Conservation (phyloP, 1,284 basidiomycete genomes). For the Irpex sp. region DNA sequence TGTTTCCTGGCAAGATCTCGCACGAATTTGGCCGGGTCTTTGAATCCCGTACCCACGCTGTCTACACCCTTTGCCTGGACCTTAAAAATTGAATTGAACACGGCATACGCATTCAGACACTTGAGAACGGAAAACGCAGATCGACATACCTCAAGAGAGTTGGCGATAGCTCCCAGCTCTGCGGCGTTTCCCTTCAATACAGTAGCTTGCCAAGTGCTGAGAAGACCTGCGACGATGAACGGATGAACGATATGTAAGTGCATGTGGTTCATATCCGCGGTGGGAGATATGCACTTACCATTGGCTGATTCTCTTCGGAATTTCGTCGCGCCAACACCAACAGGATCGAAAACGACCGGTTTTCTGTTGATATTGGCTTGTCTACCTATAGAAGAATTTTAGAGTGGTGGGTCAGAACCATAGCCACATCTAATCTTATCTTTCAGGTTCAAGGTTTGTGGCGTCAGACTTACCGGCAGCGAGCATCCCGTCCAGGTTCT, state of each 20-base stretch:
- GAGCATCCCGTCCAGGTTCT: constrained; percentile 77
- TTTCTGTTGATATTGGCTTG: constrained; percentile 72
- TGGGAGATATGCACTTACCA: constrained; percentile 29
- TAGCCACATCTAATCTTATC: not conserved
- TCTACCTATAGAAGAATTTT: constrained; percentile 31
- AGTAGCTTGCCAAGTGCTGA: constrained; percentile 85
- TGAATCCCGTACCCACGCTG: constrained; percentile 73
- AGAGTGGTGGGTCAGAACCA: too few species aligned
- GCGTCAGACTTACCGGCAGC: constrained; percentile 52
- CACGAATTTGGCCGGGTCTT: constrained; percentile 73
- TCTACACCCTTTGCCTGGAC: constrained; percentile 88
- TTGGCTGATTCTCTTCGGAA: constrained; percentile 63
- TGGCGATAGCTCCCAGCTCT: constrained; percentile 79
- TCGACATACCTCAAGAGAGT: constrained; percentile 62
- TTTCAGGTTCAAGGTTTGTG: not conserved
- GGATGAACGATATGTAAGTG: not conserved
- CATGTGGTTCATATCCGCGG: not conserved
- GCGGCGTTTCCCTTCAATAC: constrained; percentile 96
- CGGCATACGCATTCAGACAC: not conserved
- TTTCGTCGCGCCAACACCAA: constrained; percentile 84
- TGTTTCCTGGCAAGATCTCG: constrained; percentile 70
- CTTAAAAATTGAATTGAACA: constrained; percentile 27
- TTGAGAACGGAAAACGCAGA: not conserved
- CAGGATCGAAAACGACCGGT: constrained; percentile 91
- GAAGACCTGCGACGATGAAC: constrained; percentile 46